Percentiles rank a stretch among this genome's conserved stretches.
These are phyloP conservation scores for Pythium guiyangense DNA, from an alignment of 352 stramenopile species.

Conservation along the genomic window DNA sequence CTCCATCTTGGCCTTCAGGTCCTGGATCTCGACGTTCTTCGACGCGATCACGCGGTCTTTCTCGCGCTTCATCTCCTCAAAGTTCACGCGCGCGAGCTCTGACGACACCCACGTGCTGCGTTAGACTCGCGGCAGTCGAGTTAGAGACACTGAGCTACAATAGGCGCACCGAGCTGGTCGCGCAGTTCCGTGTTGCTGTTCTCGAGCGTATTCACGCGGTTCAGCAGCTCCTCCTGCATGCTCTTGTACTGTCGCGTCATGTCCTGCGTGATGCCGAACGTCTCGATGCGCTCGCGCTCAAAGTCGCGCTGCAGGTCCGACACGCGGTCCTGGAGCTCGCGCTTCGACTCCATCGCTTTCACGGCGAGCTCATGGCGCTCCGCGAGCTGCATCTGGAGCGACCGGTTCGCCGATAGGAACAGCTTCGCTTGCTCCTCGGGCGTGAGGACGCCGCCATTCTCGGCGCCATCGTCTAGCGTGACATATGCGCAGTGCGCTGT, in stretches of 20 bases:
- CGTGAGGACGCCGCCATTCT: conserved; percentile 69
- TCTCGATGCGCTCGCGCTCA: conserved; percentile 81
- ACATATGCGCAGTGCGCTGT: not conserved
- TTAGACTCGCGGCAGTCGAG: too few relatives aligned
- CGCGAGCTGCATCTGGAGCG: conserved; percentile 86
- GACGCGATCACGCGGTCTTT: conserved; percentile 88
- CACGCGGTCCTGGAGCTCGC: conserved; percentile 80
- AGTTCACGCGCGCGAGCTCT: conserved; percentile 82
- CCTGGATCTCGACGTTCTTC: conserved; percentile 89
- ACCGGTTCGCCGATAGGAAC: conserved; percentile 78
- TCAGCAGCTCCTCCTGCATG: conserved; percentile 92
- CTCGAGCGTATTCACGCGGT: conserved; percentile 85
- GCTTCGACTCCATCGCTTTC: conserved; percentile 87
- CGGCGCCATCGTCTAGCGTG: conserved; percentile 52
- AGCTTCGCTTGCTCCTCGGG: conserved; percentile 84
- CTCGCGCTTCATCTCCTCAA: conserved; percentile 88
- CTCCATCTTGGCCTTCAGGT: conserved; percentile 92
- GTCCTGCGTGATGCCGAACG: conserved; percentile 92
- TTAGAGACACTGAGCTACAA: not conserved
- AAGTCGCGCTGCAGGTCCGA: conserved; percentile 82
- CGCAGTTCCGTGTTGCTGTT: conserved; percentile 90
- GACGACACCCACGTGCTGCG: too few relatives aligned
- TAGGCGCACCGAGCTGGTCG: conserved; percentile 78
- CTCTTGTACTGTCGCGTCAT: conserved; percentile 97
- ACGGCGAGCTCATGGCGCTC: conserved; percentile 83